Evolutionary conservation across 768 basidiomycete genomes (phyloP).

Genomic region (Lanmaoa rubissima): DNA sequence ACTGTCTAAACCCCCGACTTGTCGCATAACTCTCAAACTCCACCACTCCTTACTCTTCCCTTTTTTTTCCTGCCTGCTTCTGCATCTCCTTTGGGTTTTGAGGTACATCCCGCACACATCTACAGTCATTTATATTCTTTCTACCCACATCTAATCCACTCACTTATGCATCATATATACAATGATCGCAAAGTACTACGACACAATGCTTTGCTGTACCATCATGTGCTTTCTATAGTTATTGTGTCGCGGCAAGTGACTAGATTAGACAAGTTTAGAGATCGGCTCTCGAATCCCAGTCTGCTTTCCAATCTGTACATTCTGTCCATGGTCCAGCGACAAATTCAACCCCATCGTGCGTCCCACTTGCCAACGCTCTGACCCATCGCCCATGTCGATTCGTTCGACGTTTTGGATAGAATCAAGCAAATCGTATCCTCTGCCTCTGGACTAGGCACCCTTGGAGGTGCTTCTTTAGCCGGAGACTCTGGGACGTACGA

Average conservation of each 20-base stretch:
- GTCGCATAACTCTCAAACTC: background rate
- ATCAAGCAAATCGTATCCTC: slow-evolving; percentile 55
- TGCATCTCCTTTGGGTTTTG: slow-evolving; percentile 12
- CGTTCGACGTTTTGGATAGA: slow-evolving; percentile 22
- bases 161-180: slow-evolving; percentile 38
- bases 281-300: slow-evolving; percentile 21
- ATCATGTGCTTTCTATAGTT: slow-evolving; percentile 34
- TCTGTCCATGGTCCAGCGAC: too few species aligned
- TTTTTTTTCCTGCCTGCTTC: slow-evolving; percentile 9
- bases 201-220: slow-evolving; percentile 31
- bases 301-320: slow-evolving; percentile 41
- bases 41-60: background rate
- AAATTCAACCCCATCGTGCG: slow-evolving; percentile 37
- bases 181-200: slow-evolving; percentile 23
- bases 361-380: slow-evolving; percentile 46
- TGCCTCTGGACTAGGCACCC: slow-evolving; percentile 46
- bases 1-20: slow-evolving; percentile 12
- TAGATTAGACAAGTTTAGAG: slow-evolving; percentile 29
- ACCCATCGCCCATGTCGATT: slow-evolving; percentile 40
- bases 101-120: slow-evolving; percentile 16
- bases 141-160: slow-evolving; percentile 33
- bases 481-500: slow-evolving; percentile 42
- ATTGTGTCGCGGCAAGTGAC: slow-evolving; percentile 28
- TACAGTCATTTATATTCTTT: slow-evolving; percentile 21
- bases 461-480: slow-evolving; percentile 31